Percentiles rank a stretch among this genome's conserved stretches.
Conservation (phyloP, 2,329 filamentous ascomycete species). For the Colletotrichum brevisporum region DNA sequence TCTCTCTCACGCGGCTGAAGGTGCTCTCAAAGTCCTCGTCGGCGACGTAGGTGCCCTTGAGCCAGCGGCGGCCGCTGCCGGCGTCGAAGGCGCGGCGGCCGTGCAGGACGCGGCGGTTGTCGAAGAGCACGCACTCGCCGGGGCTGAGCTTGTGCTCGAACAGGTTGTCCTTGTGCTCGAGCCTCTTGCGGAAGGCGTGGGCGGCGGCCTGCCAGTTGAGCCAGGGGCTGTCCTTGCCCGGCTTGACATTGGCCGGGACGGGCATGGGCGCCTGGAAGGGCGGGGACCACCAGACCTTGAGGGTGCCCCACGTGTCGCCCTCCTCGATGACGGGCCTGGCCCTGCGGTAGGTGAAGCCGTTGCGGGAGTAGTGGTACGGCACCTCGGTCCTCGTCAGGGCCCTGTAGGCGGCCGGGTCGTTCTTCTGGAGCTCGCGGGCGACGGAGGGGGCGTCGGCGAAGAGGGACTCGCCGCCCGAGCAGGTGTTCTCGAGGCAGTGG, state of each 20-base stretch:
- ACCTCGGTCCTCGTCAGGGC: constrained; percentile 61
- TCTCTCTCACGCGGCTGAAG: neutral
- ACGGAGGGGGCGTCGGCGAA: constrained; percentile 84
- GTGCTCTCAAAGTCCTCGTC: constrained; percentile 59
- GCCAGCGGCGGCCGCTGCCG: constrained; percentile 78
- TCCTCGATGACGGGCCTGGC: constrained; percentile 62
- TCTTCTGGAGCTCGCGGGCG: constrained; percentile 56
- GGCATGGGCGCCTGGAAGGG: constrained; percentile 77
- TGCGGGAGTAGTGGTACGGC: constrained; percentile 79
- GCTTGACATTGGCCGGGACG: constrained; percentile 50
- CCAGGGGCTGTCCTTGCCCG: constrained; percentile 24
- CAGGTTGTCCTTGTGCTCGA: constrained; percentile 72
- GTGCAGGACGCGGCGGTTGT: constrained; percentile 89
- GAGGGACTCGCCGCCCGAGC: constrained; percentile 84
- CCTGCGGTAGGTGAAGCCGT: constrained; percentile 73
- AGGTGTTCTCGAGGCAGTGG: constrained; percentile 88
- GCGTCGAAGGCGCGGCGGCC: constrained; percentile 83
- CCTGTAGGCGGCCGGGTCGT: constrained; percentile 45
- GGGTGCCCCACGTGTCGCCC: constrained; percentile 42
- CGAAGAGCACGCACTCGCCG: constrained; percentile 94
- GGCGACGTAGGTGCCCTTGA: constrained; percentile 88
- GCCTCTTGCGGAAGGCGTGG: constrained; percentile 67
- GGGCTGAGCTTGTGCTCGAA: constrained; percentile 81
- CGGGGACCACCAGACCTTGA: constrained; percentile 75
- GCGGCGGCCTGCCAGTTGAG: constrained; percentile 64